phyloP scores from a whole-genome alignment of 2,329 filamentous ascomycete species.

The Cytospora chrysosperma region DNA sequence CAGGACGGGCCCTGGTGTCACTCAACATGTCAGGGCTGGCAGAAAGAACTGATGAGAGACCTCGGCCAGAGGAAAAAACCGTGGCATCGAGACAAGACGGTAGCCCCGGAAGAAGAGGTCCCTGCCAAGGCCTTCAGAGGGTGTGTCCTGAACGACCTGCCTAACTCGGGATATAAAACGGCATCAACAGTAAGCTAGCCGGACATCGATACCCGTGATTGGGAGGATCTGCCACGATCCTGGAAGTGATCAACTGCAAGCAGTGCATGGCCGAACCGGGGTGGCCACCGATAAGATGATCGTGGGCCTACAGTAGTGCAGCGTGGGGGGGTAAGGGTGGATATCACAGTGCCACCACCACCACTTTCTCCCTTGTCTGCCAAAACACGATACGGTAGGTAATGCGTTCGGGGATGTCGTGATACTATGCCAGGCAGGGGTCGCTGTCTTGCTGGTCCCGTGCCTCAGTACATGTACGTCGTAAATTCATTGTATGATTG shows the following conservation, averaged over 20 bases:
- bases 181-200: conserved; percentile 5
- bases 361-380: not conserved
- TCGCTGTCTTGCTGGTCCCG: not conserved
- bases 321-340: not conserved
- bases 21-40: not conserved
- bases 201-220: conserved; percentile 10
- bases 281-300: conserved; percentile 15
- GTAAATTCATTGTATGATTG: not conserved
- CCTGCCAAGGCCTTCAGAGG: not conserved
- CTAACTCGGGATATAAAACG: conserved; percentile 6
- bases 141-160: conserved; percentile 7
- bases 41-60: not conserved
- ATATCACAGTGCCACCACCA: not conserved
- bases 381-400: conserved; percentile 5
- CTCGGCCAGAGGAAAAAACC: not conserved
- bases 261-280: conserved; percentile 4
- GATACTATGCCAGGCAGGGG: not conserved
- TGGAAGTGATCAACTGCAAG: conserved; percentile 2
- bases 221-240: conserved; percentile 8
- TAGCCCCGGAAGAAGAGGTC: not conserved
- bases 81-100: not conserved
- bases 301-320: conserved; percentile 2
- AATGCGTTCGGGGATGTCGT: conserved; percentile 4
- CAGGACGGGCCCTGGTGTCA: not conserved
- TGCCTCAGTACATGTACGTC: not conserved